Conservation (phyloP, 495 filamentous ascomycete genomes). For the Penicillium daleae region DNA sequence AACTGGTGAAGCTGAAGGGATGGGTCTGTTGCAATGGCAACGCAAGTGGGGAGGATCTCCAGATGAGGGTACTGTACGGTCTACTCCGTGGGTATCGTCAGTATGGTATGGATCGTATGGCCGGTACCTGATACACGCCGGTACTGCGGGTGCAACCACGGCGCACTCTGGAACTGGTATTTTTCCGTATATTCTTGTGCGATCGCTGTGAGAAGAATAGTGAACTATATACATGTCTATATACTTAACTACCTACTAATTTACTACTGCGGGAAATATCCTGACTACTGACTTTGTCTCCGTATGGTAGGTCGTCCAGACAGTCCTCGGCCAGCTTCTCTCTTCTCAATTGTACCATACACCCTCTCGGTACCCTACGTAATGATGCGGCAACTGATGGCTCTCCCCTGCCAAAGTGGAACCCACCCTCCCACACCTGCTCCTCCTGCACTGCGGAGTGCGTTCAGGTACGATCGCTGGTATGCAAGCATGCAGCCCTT, state of each 20-base stretch:
- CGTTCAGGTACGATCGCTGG: constrained; percentile 17
- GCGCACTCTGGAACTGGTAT: background rate
- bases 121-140: background rate
- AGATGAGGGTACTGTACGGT: constrained; percentile 39
- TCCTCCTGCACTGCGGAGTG: constrained; percentile 13
- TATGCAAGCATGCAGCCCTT: constrained; percentile 15
- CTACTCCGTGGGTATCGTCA: too few species aligned
- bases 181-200: background rate
- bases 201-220: too few species aligned
- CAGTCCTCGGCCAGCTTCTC: too few species aligned
- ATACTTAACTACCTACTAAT: too few species aligned
- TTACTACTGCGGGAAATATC: too few species aligned
- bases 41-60: constrained; percentile 55
- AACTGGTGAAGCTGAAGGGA: constrained; percentile 54
- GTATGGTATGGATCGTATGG: constrained; percentile 6
- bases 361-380: constrained; percentile 3
- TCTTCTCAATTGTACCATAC: background rate
- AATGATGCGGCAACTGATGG: constrained; percentile 7
- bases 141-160: background rate
- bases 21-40: constrained; percentile 58
- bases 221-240: too few species aligned
- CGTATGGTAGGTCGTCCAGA: too few species aligned
- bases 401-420: constrained; percentile 8
- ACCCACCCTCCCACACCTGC: constrained; percentile 8
- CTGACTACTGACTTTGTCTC: too few species aligned